Conservation (phyloP, 2,329 filamentous ascomycete genomes). For the Hirsutella rhossiliensis region DNA sequence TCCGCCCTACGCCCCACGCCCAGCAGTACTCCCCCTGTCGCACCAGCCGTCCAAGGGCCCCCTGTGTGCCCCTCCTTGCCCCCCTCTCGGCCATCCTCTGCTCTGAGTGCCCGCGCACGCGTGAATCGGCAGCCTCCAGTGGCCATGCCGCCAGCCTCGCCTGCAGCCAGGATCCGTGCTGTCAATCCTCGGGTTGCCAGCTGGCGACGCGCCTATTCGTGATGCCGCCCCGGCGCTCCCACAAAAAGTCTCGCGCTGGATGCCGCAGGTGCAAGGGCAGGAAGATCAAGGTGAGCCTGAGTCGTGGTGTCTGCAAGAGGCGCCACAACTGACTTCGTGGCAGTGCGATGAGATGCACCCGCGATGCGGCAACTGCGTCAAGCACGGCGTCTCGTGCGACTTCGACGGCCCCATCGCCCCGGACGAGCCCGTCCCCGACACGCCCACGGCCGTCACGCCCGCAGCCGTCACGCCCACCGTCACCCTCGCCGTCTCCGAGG, state of each 20-base stretch:
- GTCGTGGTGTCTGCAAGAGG: background rate
- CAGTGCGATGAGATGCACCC: slow-evolving; percentile 57
- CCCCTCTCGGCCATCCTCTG: background rate
- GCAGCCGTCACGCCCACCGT: slow-evolving; percentile 6
- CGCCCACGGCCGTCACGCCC: background rate
- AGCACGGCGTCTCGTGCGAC: slow-evolving; percentile 55
- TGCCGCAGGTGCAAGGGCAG: slow-evolving; percentile 54
- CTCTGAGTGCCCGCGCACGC: background rate
- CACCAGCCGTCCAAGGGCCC: background rate
- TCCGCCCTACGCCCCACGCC: too few species aligned
- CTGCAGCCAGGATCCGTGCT: slow-evolving; percentile 12
- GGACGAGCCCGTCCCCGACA: slow-evolving; percentile 26
- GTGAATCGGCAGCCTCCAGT: slow-evolving; percentile 1
- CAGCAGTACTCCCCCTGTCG: too few species aligned
- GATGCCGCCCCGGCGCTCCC: slow-evolving; percentile 55
- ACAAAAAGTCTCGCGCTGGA: slow-evolving; percentile 58
- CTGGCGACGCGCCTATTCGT: slow-evolving; percentile 12
- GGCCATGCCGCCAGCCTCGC: slow-evolving; percentile 13
- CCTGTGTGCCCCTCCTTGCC: background rate
- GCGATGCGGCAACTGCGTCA: slow-evolving; percentile 52
- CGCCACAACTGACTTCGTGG: background rate
- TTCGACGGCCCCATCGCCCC: slow-evolving; percentile 42
- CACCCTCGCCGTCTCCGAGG: slow-evolving; percentile 11
- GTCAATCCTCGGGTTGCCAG: slow-evolving; percentile 9
- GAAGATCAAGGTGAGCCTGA: slow-evolving; percentile 50